Evolutionary conservation across 768 basidiomycete species (phyloP), one percentile per base, ranked within the genome.

Genomic region (Candolleomyces efflorescens): DNA sequence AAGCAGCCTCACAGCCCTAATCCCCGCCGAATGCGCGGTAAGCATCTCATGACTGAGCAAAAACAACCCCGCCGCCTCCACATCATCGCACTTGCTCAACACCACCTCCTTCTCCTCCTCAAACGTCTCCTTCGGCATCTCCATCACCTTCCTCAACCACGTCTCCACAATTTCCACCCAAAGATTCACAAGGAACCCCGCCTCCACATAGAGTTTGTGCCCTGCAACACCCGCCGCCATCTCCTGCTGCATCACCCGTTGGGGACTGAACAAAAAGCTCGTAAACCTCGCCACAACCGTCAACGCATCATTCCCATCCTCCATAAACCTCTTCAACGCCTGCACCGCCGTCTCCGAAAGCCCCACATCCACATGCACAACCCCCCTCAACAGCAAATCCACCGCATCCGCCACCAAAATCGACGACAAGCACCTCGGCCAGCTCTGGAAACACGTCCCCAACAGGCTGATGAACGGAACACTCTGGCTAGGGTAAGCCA

Each of bases 281-380:
- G 84, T 84, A 67, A 87, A 89, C 36, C 81, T 80, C 15, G 81
- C 76, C 15, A 93, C 72, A 12, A 94, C 82, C 2, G 73, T 73
- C 23, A 79, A 71, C 1, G 84, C 82, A 60, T 86, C 78, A 0
- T 70, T 53, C 0, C 79, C 73, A 54, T 92, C 84, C 5, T 78
- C 73, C 77, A 89, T 86, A 61, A 94, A 84, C 22, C 94, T 82
- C 58, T 82, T 84, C 62, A 96, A 67, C 12, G 92, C 86, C 3
- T 75, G 74, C 26, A 75, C 77, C 0, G 94, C 87, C 15, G 82
- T 82, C n/a, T 87, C 85, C 38, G 81, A 82, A 1, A 96, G 76
- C 2, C 73, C 64, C 1, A 91, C 89, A 61, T 97, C 92, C 27
- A 94, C 84, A 62, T 96, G 94, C 23, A 92, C 78, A n/a, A 92